These are phyloP conservation scores for Aspergillus carlsbadensis DNA, from an alignment of 495 filamentous ascomycete genomes.

Conservation along the genomic window DNA sequence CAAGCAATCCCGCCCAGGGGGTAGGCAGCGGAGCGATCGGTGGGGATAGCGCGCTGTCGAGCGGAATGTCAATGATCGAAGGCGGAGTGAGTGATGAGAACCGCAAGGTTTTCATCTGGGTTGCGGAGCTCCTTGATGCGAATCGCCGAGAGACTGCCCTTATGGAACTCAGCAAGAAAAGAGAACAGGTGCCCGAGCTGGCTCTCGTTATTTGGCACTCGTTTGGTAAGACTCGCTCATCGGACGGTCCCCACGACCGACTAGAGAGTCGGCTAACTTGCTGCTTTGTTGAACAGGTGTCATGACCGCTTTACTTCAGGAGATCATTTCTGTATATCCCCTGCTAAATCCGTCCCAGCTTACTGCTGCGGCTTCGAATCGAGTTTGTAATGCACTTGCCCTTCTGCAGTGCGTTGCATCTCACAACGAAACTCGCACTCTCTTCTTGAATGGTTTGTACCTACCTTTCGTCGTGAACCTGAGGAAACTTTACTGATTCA, in stretches of 20 bases:
- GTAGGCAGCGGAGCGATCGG: constrained; percentile 45
- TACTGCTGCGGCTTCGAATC: constrained; percentile 93
- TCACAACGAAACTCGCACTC: constrained; percentile 89
- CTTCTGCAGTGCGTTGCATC: constrained; percentile 97
- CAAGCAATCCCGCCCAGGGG: constrained; percentile 37
- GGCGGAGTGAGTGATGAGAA: constrained; percentile 82
- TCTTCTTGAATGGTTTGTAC: constrained; percentile 83
- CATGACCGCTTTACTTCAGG: constrained; percentile 95
- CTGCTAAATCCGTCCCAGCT: constrained; percentile 94
- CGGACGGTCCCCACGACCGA: background rate
- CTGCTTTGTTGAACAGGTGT: constrained; percentile 62
- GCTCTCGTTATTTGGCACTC: constrained; percentile 98
- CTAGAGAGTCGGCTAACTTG: constrained; percentile 19
- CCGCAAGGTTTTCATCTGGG: constrained; percentile 85
- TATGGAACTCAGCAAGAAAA: constrained; percentile 96
- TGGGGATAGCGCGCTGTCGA: constrained; percentile 50
- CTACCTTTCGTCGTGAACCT: background rate
- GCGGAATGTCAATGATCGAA: constrained; percentile 52
- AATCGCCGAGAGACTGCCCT: constrained; percentile 85
- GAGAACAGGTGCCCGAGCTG: constrained; percentile 95
- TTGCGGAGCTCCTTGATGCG: constrained; percentile 87
- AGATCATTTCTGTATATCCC: constrained; percentile 98
- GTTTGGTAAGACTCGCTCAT: constrained; percentile 66
- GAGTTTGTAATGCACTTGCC: constrained; percentile 96
- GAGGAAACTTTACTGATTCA: background rate